These are phyloP conservation scores for Penicillium fimorum DNA, from an alignment of 495 filamentous ascomycete genomes.

Conservation along the genomic window DNA sequence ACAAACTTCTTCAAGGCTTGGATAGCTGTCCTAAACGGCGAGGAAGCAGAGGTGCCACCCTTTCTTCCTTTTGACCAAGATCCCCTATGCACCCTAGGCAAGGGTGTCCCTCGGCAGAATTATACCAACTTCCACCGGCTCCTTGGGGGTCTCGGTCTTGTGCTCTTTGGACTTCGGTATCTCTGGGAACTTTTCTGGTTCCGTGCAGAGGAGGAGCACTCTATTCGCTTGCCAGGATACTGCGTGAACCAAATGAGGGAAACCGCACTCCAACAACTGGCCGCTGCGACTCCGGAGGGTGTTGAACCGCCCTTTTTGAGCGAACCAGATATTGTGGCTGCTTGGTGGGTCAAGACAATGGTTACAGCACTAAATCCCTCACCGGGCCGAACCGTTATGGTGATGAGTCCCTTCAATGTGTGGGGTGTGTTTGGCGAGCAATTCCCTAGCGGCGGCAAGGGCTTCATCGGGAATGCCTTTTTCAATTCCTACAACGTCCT, in stretches of 20 bases:
- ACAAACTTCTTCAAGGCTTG: constrained; percentile 21
- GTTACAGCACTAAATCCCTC: constrained; percentile 16
- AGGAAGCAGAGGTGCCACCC: constrained; percentile 12
- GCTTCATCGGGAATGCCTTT: constrained; percentile 35
- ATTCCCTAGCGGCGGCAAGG: constrained; percentile 15
- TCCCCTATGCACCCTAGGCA: neutral
- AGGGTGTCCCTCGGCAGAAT: neutral
- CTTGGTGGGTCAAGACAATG: constrained; percentile 27
- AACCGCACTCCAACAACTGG: neutral
- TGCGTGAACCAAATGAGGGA: constrained; percentile 18
- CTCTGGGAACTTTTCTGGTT: constrained; percentile 35
- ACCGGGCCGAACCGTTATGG: constrained; percentile 16
- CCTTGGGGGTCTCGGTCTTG: neutral
- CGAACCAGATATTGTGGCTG: constrained; percentile 29
- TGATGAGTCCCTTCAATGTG: constrained; percentile 27
- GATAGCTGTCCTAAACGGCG: constrained; percentile 20
- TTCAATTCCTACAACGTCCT: constrained; percentile 30
- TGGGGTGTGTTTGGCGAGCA: constrained; percentile 11
- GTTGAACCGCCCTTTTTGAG: constrained; percentile 23
- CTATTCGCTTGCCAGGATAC: constrained; percentile 22
- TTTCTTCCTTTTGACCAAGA: constrained; percentile 1
- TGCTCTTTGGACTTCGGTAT: constrained; percentile 23
- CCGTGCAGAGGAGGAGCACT: constrained; percentile 23
- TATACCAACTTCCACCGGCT: neutral
- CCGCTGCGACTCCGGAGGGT: neutral